phyloP scores from a whole-genome alignment of 306 rosid genomes.

The Casuarina cunninghamiana region DNA sequence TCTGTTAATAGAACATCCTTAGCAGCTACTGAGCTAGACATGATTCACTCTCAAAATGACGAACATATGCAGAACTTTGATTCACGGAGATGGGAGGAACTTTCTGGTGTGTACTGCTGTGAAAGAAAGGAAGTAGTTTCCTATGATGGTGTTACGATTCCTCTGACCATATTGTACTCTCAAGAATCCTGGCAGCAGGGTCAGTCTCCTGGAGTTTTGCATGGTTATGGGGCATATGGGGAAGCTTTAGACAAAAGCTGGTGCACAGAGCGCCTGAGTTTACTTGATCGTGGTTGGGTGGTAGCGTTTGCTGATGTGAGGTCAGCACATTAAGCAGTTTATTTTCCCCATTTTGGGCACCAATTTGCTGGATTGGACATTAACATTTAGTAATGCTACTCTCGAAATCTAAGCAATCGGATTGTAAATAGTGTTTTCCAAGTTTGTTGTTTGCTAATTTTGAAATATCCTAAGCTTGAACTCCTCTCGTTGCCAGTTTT shows the following conservation, averaged over 20 bases:
- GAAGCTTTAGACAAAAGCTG: constrained; percentile 83
- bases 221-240: constrained; percentile 94
- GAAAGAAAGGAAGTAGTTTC: constrained; percentile 74
- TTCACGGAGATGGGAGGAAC: constrained; percentile 59
- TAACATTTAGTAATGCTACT: background rate
- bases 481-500: no score
- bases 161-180: constrained; percentile 79
- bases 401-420: background rate
- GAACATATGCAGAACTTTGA: constrained; percentile 33
- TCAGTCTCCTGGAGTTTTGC: constrained; percentile 72
- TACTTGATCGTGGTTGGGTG: constrained; percentile 92
- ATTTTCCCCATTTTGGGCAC: background rate
- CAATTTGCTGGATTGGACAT: background rate
- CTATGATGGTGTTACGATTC: constrained; percentile 62
- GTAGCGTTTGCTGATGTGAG: constrained; percentile 94
- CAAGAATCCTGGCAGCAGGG: constrained; percentile 60
- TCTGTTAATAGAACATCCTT: constrained; percentile 36
- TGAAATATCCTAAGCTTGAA: background rate
- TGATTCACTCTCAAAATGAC: background rate
- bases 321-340: constrained; percentile 35
- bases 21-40: constrained; percentile 25
- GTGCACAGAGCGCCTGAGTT: constrained; percentile 78
- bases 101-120: constrained; percentile 61
- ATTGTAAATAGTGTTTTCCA: background rate
- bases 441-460: background rate